A percentile compares a stretch with the other conserved stretches of the same genome.
Conservation (phyloP, 768 basidiomycete species). For the Tulasnella sp. region DNA sequence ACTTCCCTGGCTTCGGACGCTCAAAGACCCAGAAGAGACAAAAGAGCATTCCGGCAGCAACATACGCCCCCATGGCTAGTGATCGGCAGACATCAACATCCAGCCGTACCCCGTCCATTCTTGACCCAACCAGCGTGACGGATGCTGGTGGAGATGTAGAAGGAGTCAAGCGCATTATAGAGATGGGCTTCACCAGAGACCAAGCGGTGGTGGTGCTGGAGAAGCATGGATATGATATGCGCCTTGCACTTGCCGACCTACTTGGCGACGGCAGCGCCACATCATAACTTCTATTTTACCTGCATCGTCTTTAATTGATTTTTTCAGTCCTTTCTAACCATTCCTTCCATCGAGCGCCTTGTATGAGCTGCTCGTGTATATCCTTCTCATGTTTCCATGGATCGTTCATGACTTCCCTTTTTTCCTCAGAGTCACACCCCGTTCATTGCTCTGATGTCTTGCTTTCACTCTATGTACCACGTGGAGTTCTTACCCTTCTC, state of each 20-base stretch:
- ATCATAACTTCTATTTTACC: background rate
- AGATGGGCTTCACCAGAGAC: slow-evolving; percentile 81
- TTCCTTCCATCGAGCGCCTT: background rate
- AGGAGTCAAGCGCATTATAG: slow-evolving; percentile 64
- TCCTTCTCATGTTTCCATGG: no score
- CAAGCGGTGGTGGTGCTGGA: slow-evolving; percentile 81
- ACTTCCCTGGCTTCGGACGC: slow-evolving; percentile 11
- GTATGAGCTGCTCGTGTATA: no score
- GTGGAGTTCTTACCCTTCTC: no score
- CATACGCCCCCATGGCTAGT: background rate
- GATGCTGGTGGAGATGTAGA: slow-evolving; percentile 55
- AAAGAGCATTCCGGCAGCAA: slow-evolving; percentile 31
- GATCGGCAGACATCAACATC: background rate
- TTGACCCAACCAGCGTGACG: background rate
- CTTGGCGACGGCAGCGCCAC: background rate
- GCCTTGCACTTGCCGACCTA: slow-evolving; percentile 26
- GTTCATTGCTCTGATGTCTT: no score
- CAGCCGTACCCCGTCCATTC: background rate
- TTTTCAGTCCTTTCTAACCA: background rate
- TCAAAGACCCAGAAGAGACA: slow-evolving; percentile 26
- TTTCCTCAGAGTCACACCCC: no score
- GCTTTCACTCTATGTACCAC: no score
- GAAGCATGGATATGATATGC: slow-evolving; percentile 71
- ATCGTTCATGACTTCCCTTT: no score
- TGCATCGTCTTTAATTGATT: background rate